Conservation (phyloP, 2,329 filamentous ascomycete genomes). For the Nothomitra cinnamomea region DNA sequence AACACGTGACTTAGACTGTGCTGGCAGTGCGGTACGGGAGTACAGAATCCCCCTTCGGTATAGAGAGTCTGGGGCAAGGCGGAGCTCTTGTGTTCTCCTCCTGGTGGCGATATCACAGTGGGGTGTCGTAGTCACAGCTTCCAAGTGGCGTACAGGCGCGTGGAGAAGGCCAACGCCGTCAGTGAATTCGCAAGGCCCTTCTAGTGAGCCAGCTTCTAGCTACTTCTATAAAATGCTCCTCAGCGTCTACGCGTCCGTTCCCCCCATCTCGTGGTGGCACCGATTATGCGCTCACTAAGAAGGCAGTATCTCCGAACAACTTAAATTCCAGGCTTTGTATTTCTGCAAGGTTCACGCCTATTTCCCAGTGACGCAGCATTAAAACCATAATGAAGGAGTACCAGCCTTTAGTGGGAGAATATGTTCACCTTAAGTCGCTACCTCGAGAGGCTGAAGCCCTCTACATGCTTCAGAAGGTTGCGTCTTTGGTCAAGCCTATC, state of each 20-base stretch:
- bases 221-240: not conserved
- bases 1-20: not conserved
- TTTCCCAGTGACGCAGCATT: not conserved
- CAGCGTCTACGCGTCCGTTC: not conserved
- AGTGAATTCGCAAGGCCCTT: not conserved
- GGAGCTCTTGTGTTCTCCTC: no score
- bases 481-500: slow-evolving; percentile 82
- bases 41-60: not conserved
- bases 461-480: slow-evolving; percentile 56
- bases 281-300: not conserved
- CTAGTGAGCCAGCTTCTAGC: not conserved
- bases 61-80: no score
- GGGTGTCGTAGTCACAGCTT: no score
- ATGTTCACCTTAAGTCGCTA: slow-evolving; percentile 33
- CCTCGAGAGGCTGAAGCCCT: slow-evolving; percentile 34
- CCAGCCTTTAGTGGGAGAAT: slow-evolving; percentile 31
- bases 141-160: no score
- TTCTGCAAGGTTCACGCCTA: not conserved
- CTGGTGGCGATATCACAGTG: no score
- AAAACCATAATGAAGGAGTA: slow-evolving; percentile 10
- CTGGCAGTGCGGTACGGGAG: not conserved
- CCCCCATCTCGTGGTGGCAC: not conserved
- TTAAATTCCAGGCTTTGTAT: not conserved
- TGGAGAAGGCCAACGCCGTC: not conserved
- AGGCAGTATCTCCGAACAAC: no score